Evolutionary conservation across 129 eudicot genomes (phyloP).

Genomic region (Artemisia tridentata): DNA sequence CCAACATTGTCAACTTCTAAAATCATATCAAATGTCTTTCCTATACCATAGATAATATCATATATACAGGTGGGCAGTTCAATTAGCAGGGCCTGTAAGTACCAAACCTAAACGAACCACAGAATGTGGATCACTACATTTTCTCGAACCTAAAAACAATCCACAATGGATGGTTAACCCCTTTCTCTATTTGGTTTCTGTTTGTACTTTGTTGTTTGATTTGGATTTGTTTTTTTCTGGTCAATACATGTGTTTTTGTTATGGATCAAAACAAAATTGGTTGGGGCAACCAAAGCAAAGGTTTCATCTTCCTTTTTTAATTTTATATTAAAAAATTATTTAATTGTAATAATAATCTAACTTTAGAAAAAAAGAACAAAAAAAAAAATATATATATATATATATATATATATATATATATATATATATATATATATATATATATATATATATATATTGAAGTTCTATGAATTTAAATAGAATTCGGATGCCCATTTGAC

Average conservation of each 20-base stretch:
- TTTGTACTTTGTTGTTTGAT: neutral
- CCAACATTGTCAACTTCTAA: too few relatives aligned
- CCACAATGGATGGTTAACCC: neutral
- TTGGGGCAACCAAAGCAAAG: too few relatives aligned
- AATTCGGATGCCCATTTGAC: neutral
- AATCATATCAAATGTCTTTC: neutral
- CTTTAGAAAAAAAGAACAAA: neutral
- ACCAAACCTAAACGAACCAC: neutral
- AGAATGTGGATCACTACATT: neutral
- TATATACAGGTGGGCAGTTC: neutral
- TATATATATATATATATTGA: too few relatives aligned
- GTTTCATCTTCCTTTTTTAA: neutral
- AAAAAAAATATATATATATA: too few relatives aligned
- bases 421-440: too few relatives aligned
- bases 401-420: too few relatives aligned
- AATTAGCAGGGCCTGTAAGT: neutral
- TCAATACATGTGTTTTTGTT: neutral
- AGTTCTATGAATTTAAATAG: neutral
- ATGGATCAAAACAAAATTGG: too few relatives aligned
- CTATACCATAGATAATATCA: neutral
- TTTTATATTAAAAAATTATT: neutral
- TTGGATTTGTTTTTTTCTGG: neutral
- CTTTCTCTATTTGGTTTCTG: constrained; percentile 7
- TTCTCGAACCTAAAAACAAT: neutral
- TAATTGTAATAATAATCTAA: neutral